Conservation (phyloP, 2,329 filamentous ascomycete species). For the Apiospora sp. region DNA sequence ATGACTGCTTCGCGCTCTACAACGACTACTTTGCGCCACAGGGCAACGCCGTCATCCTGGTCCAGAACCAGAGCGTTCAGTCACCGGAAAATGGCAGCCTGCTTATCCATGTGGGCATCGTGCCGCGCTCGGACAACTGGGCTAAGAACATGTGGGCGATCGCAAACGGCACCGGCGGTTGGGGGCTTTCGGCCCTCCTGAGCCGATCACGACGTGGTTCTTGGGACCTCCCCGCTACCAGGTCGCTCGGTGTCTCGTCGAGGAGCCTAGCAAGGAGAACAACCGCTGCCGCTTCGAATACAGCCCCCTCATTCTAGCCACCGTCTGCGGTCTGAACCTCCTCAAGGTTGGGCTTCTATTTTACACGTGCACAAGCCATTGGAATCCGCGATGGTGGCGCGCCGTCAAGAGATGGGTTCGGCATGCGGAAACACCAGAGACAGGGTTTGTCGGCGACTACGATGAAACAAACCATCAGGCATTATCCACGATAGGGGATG, state of each 20-base stretch:
- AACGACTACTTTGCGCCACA: slow-evolving; percentile 33
- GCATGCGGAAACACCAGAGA: no score
- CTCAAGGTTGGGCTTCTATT: slow-evolving; percentile 27
- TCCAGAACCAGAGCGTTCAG: slow-evolving; percentile 30
- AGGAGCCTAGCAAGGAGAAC: slow-evolving; percentile 26
- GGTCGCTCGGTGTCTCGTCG: slow-evolving; percentile 37
- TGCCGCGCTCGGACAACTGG: slow-evolving; percentile 35
- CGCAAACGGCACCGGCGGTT: slow-evolving; percentile 31
- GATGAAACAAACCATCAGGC: no score
- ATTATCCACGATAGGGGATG: slow-evolving; percentile 40
- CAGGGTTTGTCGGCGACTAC: no score
- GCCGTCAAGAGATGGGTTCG: no score
- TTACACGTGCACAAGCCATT: no score
- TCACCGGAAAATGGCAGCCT: slow-evolving; percentile 28
- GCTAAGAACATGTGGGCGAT: slow-evolving; percentile 40
- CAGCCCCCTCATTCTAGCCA: slow-evolving; percentile 35
- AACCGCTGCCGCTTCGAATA: slow-evolving; percentile 36
- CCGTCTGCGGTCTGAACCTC: slow-evolving; percentile 34
- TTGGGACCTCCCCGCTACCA: slow-evolving; percentile 36
- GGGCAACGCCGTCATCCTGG: slow-evolving; percentile 33
- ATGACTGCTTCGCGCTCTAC: slow-evolving; percentile 32
- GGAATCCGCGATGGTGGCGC: no score
- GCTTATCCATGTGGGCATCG: slow-evolving; percentile 32
- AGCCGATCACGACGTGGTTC: slow-evolving; percentile 31
- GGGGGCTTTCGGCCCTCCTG: slow-evolving; percentile 21